Evolutionary conservation across 2,329 filamentous ascomycete genomes (phyloP), one percentile per base, ranked within the genome.

Genomic region (Exophiala aquamarina): DNA sequence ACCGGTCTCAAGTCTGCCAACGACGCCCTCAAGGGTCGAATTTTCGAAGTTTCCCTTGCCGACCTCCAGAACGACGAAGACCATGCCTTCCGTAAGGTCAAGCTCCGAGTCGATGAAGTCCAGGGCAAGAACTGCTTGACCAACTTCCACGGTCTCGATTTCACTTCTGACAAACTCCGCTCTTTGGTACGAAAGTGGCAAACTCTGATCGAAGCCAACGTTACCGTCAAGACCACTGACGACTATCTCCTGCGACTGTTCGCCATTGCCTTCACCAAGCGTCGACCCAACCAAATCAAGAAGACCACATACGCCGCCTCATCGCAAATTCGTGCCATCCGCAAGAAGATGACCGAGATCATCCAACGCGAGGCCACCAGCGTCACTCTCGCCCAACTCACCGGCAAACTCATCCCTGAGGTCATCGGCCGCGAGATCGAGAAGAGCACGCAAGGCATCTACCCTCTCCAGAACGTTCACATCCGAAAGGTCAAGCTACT

Each of bases 91-190:
- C 92, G 93, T 79, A 98, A 98, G 84, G 82, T 98, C 73, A 95
- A 95, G 83, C 90, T 98, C 71, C 86, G 93, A 62, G 89, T 97
- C 67, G 93, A 98, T 70, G 93, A 98, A 79, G 85, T 98, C 59
- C 93, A 98, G 81, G 93, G 93, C 82, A 96, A 96, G 86, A 97
- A 95, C 86, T 97, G 93, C 81, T 79, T 98, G 76, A 97, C 93
- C 82, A 96, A 96, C 86, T 98, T 98, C 87, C 91, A 98, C 85
- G 93, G 93, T 66, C 85, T 98, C 73, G 93, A 98, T 80, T 97
- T 98, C 87, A 98, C 93, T 72, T 96, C 93, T 66, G 93, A 98
- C 85, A 98, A 98, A 84, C 87, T 98, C 67, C 89, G 93, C 71
- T 97, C 93, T 59, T 86, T 98, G 62, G 93, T 98, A 66, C 91